A percentile compares a stretch with the other conserved stretches of the same genome.
Conservation (phyloP, 2,329 filamentous ascomycete species). For the Talaromyces sp. region DNA sequence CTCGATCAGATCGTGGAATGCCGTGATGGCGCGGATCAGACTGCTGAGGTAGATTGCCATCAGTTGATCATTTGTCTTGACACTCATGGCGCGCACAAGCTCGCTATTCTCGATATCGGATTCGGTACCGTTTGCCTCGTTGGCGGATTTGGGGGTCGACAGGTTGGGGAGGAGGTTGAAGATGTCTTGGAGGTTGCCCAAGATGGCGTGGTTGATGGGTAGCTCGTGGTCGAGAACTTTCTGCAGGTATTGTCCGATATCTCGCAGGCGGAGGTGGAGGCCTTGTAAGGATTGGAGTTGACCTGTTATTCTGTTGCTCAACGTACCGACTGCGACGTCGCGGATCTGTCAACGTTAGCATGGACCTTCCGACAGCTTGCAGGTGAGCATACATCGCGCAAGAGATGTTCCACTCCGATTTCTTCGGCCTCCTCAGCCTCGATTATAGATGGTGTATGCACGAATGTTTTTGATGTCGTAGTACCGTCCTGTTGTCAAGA, state of each 20-base stretch:
- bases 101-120: slow-evolving; percentile 68
- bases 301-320: slow-evolving; percentile 94
- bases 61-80: slow-evolving; percentile 98
- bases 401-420: slow-evolving; percentile 95
- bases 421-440: slow-evolving; percentile 99
- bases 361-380: background rate
- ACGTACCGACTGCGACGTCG: slow-evolving; percentile 93
- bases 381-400: slow-evolving; percentile 63
- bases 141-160: slow-evolving; percentile 71
- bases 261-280: slow-evolving; percentile 86
- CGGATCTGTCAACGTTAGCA: slow-evolving; percentile 58
- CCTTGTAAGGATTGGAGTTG: slow-evolving; percentile 97
- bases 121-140: slow-evolving; percentile 47
- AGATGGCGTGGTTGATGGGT: slow-evolving; percentile 93
- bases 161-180: slow-evolving; percentile 98
- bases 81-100: slow-evolving; percentile 91
- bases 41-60: slow-evolving; percentile 98
- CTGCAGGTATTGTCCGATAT: slow-evolving; percentile 92
- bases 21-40: slow-evolving; percentile 94
- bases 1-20: slow-evolving; percentile 98
- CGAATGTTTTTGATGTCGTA: slow-evolving; percentile 93
- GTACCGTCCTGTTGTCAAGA: slow-evolving; percentile 85
- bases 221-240: slow-evolving; percentile 92
- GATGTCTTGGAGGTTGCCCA: slow-evolving; percentile 97
- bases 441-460: slow-evolving; percentile 97